Conservation (phyloP, 1,284 basidiomycete species). For the Cryptococcus sp. region DNA sequence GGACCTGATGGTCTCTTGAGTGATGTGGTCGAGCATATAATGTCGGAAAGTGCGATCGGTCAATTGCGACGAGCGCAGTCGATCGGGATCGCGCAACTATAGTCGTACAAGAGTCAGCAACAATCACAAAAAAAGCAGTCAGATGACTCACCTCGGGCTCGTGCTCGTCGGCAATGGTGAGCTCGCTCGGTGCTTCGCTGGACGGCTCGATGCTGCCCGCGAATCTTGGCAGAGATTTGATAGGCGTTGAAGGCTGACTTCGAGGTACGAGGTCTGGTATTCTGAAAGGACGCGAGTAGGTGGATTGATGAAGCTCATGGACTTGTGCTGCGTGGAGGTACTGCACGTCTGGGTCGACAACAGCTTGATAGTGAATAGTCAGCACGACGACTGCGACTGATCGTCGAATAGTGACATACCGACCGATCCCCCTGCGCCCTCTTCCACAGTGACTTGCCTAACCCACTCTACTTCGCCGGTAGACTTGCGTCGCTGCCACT, state of each 20-base stretch:
- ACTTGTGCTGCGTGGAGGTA: conserved; percentile 28
- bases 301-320: conserved; percentile 24
- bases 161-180: conserved; percentile 16
- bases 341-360: conserved; percentile 43
- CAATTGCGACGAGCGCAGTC: conserved; percentile 35
- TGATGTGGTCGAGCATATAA: conserved; percentile 46
- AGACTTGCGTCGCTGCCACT: conserved; percentile 29
- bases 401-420: conserved; percentile 24
- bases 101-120: neutral
- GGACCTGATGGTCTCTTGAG: conserved; percentile 21
- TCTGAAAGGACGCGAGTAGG: conserved; percentile 39
- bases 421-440: conserved; percentile 36
- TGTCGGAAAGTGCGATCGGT: conserved; percentile 43
- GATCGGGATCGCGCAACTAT: conserved; percentile 37
- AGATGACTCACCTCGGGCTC: conserved; percentile 18
- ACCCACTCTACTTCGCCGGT: conserved; percentile 28
- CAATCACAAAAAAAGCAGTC: neutral
- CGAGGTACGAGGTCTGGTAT: conserved; percentile 19
- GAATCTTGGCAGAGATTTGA: conserved; percentile 3
- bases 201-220: conserved; percentile 8
- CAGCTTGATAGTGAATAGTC: conserved; percentile 17
- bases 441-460: conserved; percentile 39
- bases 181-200: conserved; percentile 23
- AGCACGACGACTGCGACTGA: neutral
- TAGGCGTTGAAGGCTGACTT: neutral